Evolutionary conservation across 441 rosid species (phyloP).

Genomic region (Populus hybrid): DNA sequence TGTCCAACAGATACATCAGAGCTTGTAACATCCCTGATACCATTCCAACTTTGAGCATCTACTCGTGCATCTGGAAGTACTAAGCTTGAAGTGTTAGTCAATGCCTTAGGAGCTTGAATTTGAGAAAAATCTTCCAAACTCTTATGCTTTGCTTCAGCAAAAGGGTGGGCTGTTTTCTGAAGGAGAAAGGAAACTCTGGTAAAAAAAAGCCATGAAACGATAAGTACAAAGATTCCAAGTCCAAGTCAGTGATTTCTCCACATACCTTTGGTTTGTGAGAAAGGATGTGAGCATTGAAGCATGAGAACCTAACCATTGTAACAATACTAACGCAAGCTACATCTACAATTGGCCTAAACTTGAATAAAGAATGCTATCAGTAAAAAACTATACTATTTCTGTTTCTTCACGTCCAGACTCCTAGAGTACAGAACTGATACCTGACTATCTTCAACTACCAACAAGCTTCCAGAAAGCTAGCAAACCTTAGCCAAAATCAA

Average conservation of each 20-base stretch:
- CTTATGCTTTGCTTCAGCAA: slow-evolving; percentile 40
- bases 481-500: slow-evolving; percentile 88
- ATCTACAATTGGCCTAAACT: slow-evolving; percentile 19
- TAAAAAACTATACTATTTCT: slow-evolving; percentile 24
- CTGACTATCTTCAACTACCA: slow-evolving; percentile 23
- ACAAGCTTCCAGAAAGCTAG: slow-evolving; percentile 27
- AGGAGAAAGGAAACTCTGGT: slow-evolving; percentile 14
- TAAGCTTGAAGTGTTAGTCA: slow-evolving; percentile 28
- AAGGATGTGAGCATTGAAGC: slow-evolving; percentile 61
- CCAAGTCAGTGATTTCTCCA: slow-evolving; percentile 10
- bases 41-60: slow-evolving; percentile 27
- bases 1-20: slow-evolving; percentile 28
- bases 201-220: slow-evolving; percentile 1
- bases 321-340: slow-evolving; percentile 29
- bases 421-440: slow-evolving; percentile 26
- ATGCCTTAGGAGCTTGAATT: slow-evolving; percentile 30
- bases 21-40: slow-evolving; percentile 25
- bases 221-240: slow-evolving; percentile 7
- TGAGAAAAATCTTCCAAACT: slow-evolving; percentile 39
- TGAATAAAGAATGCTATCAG: slow-evolving; percentile 18
- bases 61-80: slow-evolving; percentile 26
- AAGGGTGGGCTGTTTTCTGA: slow-evolving; percentile 38
- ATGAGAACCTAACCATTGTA: slow-evolving; percentile 82
- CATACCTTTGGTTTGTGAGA: slow-evolving; percentile 66
- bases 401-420: slow-evolving; percentile 22